Evolutionary conservation across 1,284 basidiomycete genomes (phyloP).

Genomic region (Sporisorium exsertum): DNA sequence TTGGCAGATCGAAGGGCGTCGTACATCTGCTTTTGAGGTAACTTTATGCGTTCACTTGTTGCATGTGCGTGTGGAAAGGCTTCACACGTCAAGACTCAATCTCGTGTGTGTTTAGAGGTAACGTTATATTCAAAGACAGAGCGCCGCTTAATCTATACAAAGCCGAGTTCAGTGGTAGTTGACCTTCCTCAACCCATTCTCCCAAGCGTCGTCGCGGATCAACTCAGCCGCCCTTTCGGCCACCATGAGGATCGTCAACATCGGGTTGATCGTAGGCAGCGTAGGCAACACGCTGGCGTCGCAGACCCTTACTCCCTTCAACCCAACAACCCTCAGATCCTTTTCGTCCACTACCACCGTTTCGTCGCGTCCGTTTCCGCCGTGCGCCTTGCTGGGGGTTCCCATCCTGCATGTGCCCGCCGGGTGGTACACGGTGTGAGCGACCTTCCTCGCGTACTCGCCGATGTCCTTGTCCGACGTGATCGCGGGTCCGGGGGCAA

Average conservation of each 20-base stretch:
- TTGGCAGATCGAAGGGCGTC: no score
- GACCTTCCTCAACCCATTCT: conserved; percentile 42
- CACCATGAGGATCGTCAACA: conserved; percentile 62
- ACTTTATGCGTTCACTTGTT: not conserved
- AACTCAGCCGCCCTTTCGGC: conserved; percentile 67
- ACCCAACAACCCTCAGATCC: conserved; percentile 61
- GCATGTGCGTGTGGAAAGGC: no score
- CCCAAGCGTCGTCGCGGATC: conserved; percentile 63
- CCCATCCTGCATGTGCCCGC: conserved; percentile 69
- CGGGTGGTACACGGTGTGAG: conserved; percentile 70
- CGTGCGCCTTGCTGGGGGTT: conserved; percentile 33
- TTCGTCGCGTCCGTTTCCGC: conserved; percentile 45
- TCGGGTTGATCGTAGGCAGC: conserved; percentile 65
- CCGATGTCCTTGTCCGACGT: conserved; percentile 66
- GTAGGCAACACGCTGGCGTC: conserved; percentile 68
- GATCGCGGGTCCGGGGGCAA: conserved; percentile 68
- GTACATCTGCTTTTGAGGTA: no score
- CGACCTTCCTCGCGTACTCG: conserved; percentile 66
- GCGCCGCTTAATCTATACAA: no score
- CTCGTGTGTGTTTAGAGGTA: conserved; percentile 1
- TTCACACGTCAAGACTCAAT: not conserved
- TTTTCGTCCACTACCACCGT: conserved; percentile 65
- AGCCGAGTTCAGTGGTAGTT: conserved; percentile 17
- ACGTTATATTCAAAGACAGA: not conserved
- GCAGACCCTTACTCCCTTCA: conserved; percentile 63